phyloP scores from a whole-genome alignment of 169 alveolate species.

The Plasmodium ovale region DNA sequence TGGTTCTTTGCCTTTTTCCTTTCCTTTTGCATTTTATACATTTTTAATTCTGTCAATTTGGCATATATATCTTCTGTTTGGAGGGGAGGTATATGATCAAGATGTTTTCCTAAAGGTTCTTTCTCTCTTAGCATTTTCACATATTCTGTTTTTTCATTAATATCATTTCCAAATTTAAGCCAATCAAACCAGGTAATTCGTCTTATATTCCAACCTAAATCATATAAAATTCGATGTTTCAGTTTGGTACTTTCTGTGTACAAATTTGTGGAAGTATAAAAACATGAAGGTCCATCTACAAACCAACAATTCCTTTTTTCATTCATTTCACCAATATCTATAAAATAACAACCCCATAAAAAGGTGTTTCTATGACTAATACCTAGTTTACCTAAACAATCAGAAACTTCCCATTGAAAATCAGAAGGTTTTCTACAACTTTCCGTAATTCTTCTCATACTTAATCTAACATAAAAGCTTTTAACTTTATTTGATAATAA shows the following conservation, averaged over 20 bases:
- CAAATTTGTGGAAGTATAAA: slow-evolving; percentile 82
- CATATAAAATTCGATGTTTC: slow-evolving; percentile 87
- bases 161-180: slow-evolving; percentile 76
- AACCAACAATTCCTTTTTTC: slow-evolving; percentile 89
- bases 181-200: slow-evolving; percentile 87
- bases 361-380: slow-evolving; percentile 85
- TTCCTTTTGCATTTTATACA: slow-evolving; percentile 48
- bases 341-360: slow-evolving; percentile 90
- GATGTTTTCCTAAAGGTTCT: slow-evolving; percentile 72
- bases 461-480: slow-evolving; percentile 85
- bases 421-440: slow-evolving; percentile 83
- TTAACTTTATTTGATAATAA: slow-evolving; percentile 79
- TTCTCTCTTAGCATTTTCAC: slow-evolving; percentile 76
- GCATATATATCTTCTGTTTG: slow-evolving; percentile 53
- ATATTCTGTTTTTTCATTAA: slow-evolving; percentile 73
- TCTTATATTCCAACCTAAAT: slow-evolving; percentile 89
- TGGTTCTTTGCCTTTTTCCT: slow-evolving; percentile 1
- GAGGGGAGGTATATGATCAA: slow-evolving; percentile 53
- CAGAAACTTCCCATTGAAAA: slow-evolving; percentile 90
- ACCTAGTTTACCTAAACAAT: slow-evolving; percentile 83
- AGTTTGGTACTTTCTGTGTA: slow-evolving; percentile 85
- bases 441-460: slow-evolving; percentile 87
- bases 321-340: slow-evolving; percentile 87
- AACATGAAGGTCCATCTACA: slow-evolving; percentile 89
- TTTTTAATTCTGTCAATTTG: slow-evolving; percentile 70